Percentiles rank a stretch among this genome's conserved stretches.
These are phyloP conservation scores for Apiotrichum domesticum DNA, from an alignment of 1,284 basidiomycete species.

Conservation along the genomic window DNA sequence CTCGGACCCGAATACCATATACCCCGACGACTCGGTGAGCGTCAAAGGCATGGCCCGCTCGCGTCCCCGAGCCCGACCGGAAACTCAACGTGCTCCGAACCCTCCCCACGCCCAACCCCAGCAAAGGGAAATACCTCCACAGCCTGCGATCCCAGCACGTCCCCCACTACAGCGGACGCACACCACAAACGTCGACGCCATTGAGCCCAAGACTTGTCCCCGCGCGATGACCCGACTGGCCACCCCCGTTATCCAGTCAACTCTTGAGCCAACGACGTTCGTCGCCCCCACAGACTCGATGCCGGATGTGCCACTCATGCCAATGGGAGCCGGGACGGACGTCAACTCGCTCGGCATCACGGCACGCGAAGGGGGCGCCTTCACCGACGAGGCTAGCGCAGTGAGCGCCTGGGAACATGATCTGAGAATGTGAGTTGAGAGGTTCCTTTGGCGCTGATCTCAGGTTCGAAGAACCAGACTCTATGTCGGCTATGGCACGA, in stretches of 20 bases:
- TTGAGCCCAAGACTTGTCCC: neutral
- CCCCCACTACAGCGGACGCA: too few relatives aligned
- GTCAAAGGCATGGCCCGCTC: neutral
- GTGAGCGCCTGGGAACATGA: neutral
- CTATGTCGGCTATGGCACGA: neutral
- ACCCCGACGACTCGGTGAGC: conserved; percentile 1
- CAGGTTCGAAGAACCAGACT: neutral
- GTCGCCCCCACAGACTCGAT: neutral
- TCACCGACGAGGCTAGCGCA: neutral
- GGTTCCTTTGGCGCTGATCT: too few relatives aligned
- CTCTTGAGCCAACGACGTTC: too few relatives aligned
- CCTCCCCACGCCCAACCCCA: too few relatives aligned
- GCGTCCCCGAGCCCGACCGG: too few relatives aligned
- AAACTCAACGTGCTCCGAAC: too few relatives aligned
- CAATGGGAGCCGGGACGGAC: neutral
- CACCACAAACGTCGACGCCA: neutral
- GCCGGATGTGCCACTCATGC: neutral
- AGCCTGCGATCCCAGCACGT: too few relatives aligned
- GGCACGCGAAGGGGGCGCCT: conserved; percentile 5
- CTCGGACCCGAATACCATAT: neutral
- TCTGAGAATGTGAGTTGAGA: neutral
- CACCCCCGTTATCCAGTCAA: neutral
- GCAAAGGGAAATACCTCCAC: too few relatives aligned
- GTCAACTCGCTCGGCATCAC: conserved; percentile 13
- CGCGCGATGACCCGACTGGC: neutral